Evolutionary conservation across 1,139 yeast genomes (phyloP), one percentile per base, ranked within the genome.

Genomic region (Yamadazyma spencermartinsiae): DNA sequence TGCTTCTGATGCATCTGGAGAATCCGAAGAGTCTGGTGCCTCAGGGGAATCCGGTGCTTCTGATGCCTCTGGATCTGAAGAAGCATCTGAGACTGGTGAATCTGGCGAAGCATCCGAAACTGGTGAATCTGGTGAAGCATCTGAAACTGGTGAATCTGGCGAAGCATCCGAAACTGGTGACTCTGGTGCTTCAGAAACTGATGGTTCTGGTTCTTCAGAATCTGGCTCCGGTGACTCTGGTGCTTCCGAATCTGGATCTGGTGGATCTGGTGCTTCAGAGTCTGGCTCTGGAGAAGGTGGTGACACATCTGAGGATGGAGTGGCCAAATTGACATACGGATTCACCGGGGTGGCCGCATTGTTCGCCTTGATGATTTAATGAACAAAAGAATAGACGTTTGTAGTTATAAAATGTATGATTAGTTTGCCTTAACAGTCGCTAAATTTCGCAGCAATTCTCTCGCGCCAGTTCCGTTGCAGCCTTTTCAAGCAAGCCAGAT

Each of bases 261-360:
- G 27, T 21, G 35, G 40, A 30, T 31, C 40, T 19, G 32, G 32
- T 23, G 9, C 37, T 19, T 38, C 27, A 30, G 36, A 24, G n/a
- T 42, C 35, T 24, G 61, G 60, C 44, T 51, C 55, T 36, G 55
- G 54, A 41, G 58, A 52, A 28, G 41, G 45, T 33, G 44, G 52
- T 30, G 38, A 28, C n/a, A 12, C 36, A 4, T 20, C 30, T 11
- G 38, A 13, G 15, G 25, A 17, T 33, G 62, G 55, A 20, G 52
- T 45, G 23, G 52, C 50, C 35, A 43, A 27, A 32, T n/a, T 41
- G 17, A 10, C 41, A 5, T 35, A 31, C 16, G 46, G 48, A 10
- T 24, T 44, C 12, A 38, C 43, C 27, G 45, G 43, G 5, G 30
- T 41, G 15, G 14, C 33, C 15, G 41, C 40, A 12, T 34, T 26